These are phyloP conservation scores for Leccinum fuscescens DNA, from an alignment of 1,284 basidiomycete genomes.

Conservation along the genomic window DNA sequence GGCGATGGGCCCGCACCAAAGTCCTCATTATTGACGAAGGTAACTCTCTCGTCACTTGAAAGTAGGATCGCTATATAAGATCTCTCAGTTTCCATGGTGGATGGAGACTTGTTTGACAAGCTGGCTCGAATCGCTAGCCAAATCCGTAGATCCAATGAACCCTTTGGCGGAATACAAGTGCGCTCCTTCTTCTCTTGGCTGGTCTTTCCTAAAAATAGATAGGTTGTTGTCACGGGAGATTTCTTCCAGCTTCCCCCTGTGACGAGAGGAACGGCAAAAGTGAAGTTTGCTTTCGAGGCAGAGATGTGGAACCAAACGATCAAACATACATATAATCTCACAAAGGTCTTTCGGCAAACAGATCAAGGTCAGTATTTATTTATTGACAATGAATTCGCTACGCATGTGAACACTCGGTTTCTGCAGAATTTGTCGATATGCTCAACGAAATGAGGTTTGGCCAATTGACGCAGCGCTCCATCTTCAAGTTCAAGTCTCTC, in stretches of 20 bases:
- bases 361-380: conserved; percentile 50
- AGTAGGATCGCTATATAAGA: neutral
- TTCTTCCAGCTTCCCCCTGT: conserved; percentile 96
- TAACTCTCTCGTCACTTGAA: conserved; percentile 33
- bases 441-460: conserved; percentile 92
- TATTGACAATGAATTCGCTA: neutral
- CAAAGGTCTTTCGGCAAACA: conserved; percentile 65
- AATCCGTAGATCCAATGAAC: conserved; percentile 54
- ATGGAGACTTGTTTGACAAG: conserved; percentile 85
- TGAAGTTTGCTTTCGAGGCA: conserved; percentile 84
- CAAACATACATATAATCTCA: conserved; percentile 57
- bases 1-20: conserved; percentile 74
- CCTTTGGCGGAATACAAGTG: conserved; percentile 92
- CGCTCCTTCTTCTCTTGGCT: conserved; percentile 14
- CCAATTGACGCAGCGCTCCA: conserved; percentile 53
- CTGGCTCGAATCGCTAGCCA: conserved; percentile 65
- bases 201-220: conserved; percentile 12
- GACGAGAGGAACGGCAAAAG: conserved; percentile 41
- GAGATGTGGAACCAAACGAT: conserved; percentile 65
- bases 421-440: conserved; percentile 80
- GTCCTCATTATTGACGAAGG: conserved; percentile 92
- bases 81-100: conserved; percentile 84
- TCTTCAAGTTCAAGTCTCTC: conserved; percentile 60
- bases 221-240: conserved; percentile 86
- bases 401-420: conserved; percentile 1